Evolutionary conservation across 2,329 filamentous ascomycete genomes (phyloP).

Genomic region (Elsinoe ampelina): DNA sequence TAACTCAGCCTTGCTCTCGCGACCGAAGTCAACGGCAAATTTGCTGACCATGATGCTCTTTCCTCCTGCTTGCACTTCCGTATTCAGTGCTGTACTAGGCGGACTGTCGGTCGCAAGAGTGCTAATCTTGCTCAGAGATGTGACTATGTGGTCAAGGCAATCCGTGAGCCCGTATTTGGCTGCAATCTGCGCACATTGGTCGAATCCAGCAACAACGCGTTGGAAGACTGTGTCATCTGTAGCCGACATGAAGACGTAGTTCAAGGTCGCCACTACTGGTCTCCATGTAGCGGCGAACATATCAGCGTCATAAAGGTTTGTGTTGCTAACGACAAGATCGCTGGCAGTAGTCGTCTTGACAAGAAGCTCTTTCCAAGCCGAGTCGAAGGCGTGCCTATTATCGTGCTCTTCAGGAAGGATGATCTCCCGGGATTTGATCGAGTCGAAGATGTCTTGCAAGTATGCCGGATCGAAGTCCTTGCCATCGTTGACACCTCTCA

Average conservation of each 20-base stretch:
- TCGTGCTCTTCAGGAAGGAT: slow-evolving; percentile 96
- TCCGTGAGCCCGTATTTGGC: slow-evolving; percentile 74
- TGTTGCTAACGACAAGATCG: slow-evolving; percentile 68
- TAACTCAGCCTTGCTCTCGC: slow-evolving; percentile 86
- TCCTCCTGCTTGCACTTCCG: slow-evolving; percentile 84
- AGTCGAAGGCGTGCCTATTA: slow-evolving; percentile 92
- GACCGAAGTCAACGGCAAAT: slow-evolving; percentile 87
- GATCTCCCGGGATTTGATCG: slow-evolving; percentile 88
- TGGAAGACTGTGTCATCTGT: slow-evolving; percentile 94
- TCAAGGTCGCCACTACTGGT: slow-evolving; percentile 85
- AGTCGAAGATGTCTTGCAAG: slow-evolving; percentile 76
- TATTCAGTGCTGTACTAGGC: slow-evolving; percentile 82
- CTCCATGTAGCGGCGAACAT: slow-evolving; percentile 97
- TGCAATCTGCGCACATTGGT: slow-evolving; percentile 90
- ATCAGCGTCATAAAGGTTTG: slow-evolving; percentile 91
- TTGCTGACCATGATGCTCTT: slow-evolving; percentile 98
- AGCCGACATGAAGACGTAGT: slow-evolving; percentile 98
- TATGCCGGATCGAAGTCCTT: slow-evolving; percentile 78
- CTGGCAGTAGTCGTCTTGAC: slow-evolving; percentile 72
- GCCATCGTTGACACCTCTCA: slow-evolving; percentile 81
- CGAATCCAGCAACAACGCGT: slow-evolving; percentile 85
- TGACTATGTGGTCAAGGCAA: slow-evolving; percentile 85
- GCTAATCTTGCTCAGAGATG: slow-evolving; percentile 81
- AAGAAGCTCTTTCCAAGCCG: slow-evolving; percentile 91
- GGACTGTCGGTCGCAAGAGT: slow-evolving; percentile 67